Evolutionary conservation across 2,329 filamentous ascomycete genomes (phyloP).

Genomic region (Pseudogymnoascus sp.): DNA sequence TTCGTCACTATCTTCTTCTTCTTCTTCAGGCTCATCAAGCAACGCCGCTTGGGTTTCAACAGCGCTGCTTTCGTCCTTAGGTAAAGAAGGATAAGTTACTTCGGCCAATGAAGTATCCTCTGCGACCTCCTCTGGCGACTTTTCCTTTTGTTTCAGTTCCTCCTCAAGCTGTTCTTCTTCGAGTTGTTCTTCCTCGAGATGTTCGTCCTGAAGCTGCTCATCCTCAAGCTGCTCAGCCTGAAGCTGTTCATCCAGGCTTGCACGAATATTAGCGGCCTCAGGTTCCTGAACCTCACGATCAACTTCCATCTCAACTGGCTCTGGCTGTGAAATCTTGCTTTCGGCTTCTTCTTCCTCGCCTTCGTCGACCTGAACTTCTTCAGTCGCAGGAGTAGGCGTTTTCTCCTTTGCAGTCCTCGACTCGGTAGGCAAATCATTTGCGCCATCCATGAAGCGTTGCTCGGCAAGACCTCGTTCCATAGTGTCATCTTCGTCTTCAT

Average conservation of each 20-base stretch:
- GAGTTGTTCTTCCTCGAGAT: neutral
- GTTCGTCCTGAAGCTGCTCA: conserved; percentile 1
- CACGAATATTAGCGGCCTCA: neutral
- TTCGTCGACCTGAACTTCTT: neutral
- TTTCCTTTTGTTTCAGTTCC: neutral
- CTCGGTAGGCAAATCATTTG: conserved; percentile 16
- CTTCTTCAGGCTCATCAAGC: neutral
- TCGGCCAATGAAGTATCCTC: neutral
- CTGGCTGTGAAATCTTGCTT: neutral
- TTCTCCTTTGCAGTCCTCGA: neutral
- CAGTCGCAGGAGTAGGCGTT: neutral
- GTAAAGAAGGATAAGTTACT: neutral
- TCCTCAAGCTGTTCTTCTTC: neutral
- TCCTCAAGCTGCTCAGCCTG: neutral
- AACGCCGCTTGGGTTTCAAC: neutral
- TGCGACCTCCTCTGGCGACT: neutral
- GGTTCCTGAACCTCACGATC: neutral
- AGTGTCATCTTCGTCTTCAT: neutral
- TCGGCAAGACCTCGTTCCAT: neutral
- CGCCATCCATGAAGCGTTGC: conserved; percentile 17
- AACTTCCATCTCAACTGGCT: neutral
- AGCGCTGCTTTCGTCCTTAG: neutral
- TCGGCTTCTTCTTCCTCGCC: neutral
- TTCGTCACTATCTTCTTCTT: neutral
- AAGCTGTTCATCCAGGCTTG: neutral